phyloP scores from a whole-genome alignment of 805 yeast genomes.

The Saccharomycopsis fodiens region DNA sequence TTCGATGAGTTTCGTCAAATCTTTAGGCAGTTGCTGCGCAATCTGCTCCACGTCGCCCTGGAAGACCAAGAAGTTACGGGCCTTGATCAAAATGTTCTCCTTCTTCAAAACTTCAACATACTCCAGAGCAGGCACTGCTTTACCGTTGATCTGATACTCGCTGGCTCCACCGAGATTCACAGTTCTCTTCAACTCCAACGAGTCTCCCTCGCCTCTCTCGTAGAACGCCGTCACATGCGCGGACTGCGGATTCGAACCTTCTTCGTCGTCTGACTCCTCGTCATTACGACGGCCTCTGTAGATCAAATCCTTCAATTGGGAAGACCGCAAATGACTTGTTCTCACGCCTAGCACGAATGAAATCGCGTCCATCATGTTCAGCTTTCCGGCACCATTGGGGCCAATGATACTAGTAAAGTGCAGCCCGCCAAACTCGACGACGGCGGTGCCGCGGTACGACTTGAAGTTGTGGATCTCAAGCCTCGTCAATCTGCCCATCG shows the following conservation, averaged over 20 bases:
- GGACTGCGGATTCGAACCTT: slow-evolving; percentile 32
- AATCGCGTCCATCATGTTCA: slow-evolving; percentile 96
- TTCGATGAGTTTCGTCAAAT: slow-evolving; percentile 69
- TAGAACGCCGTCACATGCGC: slow-evolving; percentile 80
- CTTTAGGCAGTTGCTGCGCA: slow-evolving; percentile 78
- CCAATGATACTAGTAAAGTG: slow-evolving; percentile 89
- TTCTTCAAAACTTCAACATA: slow-evolving; percentile 59
- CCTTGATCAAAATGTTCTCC: slow-evolving; percentile 80
- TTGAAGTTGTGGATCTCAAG: slow-evolving; percentile 82
- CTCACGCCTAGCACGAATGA: slow-evolving; percentile 88
- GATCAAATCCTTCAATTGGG: slow-evolving; percentile 64
- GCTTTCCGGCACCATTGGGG: slow-evolving; percentile 98
- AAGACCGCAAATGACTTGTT: slow-evolving; percentile 68
- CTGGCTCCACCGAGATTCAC: slow-evolving; percentile 54
- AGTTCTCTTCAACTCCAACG: slow-evolving; percentile 54
- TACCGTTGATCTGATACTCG: slow-evolving; percentile 59
- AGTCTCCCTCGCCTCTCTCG: slow-evolving; percentile 49
- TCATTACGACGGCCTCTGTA: slow-evolving; percentile 54
- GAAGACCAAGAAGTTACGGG: slow-evolving; percentile 85
- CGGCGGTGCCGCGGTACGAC: slow-evolving; percentile 73
- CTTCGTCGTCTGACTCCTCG: slow-evolving; percentile 4
- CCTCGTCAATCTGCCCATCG: slow-evolving; percentile 78
- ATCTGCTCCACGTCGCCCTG: slow-evolving; percentile 96
- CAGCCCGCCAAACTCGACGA: slow-evolving; percentile 76
- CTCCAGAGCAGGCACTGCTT: slow-evolving; percentile 50